Percentiles rank a stretch among this genome's conserved stretches.
Conservation (phyloP, 2,329 filamentous ascomycete genomes). For the Colletotrichum agaves region DNA sequence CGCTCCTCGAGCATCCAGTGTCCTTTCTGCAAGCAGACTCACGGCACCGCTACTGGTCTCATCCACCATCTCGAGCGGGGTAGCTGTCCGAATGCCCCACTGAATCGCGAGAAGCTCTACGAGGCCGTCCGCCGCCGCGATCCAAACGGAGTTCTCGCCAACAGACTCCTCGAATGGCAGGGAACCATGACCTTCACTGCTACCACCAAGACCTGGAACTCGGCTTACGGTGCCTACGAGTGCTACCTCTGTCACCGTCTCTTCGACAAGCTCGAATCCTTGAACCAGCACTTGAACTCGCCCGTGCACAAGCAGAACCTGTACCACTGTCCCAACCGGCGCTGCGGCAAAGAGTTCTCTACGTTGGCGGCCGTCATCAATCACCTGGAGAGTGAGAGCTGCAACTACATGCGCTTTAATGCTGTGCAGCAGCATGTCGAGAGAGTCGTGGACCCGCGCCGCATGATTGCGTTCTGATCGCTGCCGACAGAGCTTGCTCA, state of each 20-base stretch:
- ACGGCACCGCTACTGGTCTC: slow-evolving; percentile 63
- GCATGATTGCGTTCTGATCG: slow-evolving; percentile 15
- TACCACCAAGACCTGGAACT: slow-evolving; percentile 57
- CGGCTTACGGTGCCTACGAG: slow-evolving; percentile 50
- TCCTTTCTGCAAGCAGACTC: slow-evolving; percentile 62
- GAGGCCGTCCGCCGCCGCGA: slow-evolving; percentile 58
- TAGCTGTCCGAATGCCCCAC: slow-evolving; percentile 57
- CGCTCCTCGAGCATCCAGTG: slow-evolving; percentile 57
- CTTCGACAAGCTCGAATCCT: slow-evolving; percentile 48
- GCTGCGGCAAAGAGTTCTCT: slow-evolving; percentile 51
- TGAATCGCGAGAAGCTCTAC: slow-evolving; percentile 63
- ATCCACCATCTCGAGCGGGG: slow-evolving; percentile 66
- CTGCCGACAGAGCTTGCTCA: no score
- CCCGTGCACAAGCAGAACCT: slow-evolving; percentile 52
- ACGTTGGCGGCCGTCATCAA: slow-evolving; percentile 52
- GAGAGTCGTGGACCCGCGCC: slow-evolving; percentile 1
- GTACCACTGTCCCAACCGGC: slow-evolving; percentile 53
- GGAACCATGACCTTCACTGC: slow-evolving; percentile 50
- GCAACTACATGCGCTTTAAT: slow-evolving; percentile 51
- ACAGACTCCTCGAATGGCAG: slow-evolving; percentile 60
- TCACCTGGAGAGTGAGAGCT: slow-evolving; percentile 57
- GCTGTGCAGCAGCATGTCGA: slow-evolving; percentile 44
- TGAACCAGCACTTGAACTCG: slow-evolving; percentile 67
- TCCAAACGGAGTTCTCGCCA: slow-evolving; percentile 59
- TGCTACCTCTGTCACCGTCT: slow-evolving; percentile 64